Evolutionary conservation across 73 alveolate genomes (phyloP), one percentile per base, ranked within the genome.

Genomic region (Paramecium primaurelia): DNA sequence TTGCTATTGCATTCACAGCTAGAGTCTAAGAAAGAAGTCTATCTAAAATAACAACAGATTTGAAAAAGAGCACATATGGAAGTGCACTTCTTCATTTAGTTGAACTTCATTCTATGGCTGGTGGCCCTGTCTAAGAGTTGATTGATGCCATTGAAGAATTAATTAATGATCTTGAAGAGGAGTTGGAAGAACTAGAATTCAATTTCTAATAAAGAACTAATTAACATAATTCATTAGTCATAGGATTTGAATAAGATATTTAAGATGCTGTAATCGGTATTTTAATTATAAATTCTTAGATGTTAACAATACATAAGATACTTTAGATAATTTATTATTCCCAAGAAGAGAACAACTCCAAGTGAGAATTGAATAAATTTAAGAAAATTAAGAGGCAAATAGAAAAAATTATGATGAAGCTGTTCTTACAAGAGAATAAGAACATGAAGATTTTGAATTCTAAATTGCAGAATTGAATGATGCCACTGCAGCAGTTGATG

Each of bases 401-500:
- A 80, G 91, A 80, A 80, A 80, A 64, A 80, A 47, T 80, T 45
- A 49, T 45, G 91, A 80, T 42, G 91, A 80, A 47, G 91, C 91
- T 11, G 28, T 80, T 26, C 75, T 80, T 26, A 49, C 51, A 25
- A 80, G 91, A 80, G 91, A 28, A 80, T 80, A 80, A 80, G 91
- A 80, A 49, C 75, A 80, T 45, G 91, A 80, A 80, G 91, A 40
- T 26, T 80, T 80, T 9, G 91, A 80, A 80, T 80, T 80, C 22
- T 28, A 40, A 40, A 22, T 80, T 44, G 75, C 91, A 25, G 91
- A 80, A 45, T 80, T 45, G 37, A 80, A 80, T 47, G 91, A 80
- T 45, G 91, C 91, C 16, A 80, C 91, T 12, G 91, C 91, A 20
- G 47, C 91, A 6, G 91, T 80, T 49, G 91, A 80, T 80, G 91